Percentiles rank a stretch among this genome's conserved stretches.
These are phyloP conservation scores for Hevea brasiliensis DNA, from an alignment of 345 rosid species.

Conservation along the genomic window DNA sequence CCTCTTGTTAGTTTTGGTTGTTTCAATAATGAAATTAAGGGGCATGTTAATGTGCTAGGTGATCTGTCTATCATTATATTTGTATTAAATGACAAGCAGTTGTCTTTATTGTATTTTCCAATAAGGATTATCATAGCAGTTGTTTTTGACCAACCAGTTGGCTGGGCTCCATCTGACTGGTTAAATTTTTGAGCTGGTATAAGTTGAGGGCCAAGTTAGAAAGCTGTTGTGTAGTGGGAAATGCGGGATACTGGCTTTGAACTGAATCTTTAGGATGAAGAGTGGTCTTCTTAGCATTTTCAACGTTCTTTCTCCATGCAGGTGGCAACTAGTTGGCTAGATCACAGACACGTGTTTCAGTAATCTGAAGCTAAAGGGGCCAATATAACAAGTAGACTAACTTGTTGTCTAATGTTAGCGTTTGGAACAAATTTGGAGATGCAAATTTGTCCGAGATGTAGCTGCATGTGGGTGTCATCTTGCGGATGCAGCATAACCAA, in stretches of 20 bases:
- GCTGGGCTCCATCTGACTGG: not conserved
- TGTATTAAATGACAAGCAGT: not conserved
- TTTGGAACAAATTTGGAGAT: not conserved
- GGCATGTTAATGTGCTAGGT: not conserved
- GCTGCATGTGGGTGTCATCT: conserved; percentile 8
- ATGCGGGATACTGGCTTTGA: not conserved
- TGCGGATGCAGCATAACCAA: conserved; percentile 3
- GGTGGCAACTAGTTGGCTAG: not conserved
- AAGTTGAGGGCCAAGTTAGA: not conserved
- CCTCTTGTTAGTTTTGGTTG: not conserved
- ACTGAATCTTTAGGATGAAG: not conserved
- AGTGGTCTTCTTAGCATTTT: not conserved
- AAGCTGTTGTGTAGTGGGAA: conserved; percentile 3
- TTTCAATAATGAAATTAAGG: not conserved
- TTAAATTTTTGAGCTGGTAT: not conserved
- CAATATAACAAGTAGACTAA: not conserved
- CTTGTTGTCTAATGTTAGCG: not conserved
- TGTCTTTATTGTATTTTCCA: not conserved
- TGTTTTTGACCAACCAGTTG: not conserved
- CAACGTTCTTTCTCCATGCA: not conserved
- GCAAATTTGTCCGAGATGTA: not conserved
- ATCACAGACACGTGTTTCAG: not conserved
- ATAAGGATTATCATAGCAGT: not conserved
- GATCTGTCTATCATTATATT: not conserved
- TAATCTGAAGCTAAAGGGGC: not conserved